Conservation (phyloP, 768 basidiomycete species). For the Suillus brevipes region DNA sequence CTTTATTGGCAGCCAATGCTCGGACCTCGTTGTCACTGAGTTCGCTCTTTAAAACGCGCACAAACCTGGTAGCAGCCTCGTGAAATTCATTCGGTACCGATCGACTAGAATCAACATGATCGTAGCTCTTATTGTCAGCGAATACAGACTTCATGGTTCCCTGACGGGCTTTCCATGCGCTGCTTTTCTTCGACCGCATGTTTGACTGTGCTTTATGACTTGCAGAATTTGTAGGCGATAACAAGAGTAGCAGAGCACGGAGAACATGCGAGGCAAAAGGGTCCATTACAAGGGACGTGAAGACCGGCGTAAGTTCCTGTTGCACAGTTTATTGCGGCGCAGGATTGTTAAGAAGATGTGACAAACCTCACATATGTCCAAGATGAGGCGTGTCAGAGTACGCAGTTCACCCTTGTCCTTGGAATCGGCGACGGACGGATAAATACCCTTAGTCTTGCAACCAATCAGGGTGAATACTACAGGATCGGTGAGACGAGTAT, state of each 20-base stretch:
- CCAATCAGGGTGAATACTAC: constrained; percentile 1
- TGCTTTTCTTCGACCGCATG: constrained; percentile 83
- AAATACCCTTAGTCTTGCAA: constrained; percentile 52
- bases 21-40: constrained; percentile 73
- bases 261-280: constrained; percentile 91
- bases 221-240: constrained; percentile 61
- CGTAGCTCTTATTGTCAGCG: constrained; percentile 42
- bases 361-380: constrained; percentile 64
- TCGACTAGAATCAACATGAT: constrained; percentile 24
- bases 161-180: constrained; percentile 78
- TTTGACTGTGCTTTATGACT: constrained; percentile 38
- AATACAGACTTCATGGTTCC: constrained; percentile 83
- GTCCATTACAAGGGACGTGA: constrained; percentile 72
- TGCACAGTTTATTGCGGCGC: constrained; percentile 1
- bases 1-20: constrained; percentile 72
- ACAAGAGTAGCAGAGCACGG: constrained; percentile 72
- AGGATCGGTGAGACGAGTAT: background rate
- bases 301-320: constrained; percentile 69
- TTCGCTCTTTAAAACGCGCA: constrained; percentile 51
- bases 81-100: constrained; percentile 50
- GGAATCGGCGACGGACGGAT: constrained; percentile 47
- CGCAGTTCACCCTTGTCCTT: constrained; percentile 65
- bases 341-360: constrained; percentile 16
- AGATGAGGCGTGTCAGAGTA: constrained; percentile 60
- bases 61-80: constrained; percentile 43